Evolutionary conservation across 768 basidiomycete genomes (phyloP), one percentile per base, ranked within the genome.

Genomic region (Leccinum obscurum): DNA sequence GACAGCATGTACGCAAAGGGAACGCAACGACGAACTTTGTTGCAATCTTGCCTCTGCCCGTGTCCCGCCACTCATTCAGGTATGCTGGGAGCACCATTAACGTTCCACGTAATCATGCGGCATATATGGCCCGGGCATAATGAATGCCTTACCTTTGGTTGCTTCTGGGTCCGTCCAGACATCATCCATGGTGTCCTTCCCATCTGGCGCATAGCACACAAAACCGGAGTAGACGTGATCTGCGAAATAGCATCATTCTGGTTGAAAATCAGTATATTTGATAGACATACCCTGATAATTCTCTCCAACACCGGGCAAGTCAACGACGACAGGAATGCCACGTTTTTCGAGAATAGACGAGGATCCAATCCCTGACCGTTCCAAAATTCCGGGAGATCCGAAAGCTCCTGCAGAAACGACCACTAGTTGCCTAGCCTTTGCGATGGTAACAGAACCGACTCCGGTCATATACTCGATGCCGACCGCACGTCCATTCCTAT

Each of bases 341-440:
- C 54, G 4, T 32, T 20, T 39, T 15, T 44, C 10, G 3, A 62
- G 61, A 30, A 62, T 32, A 10, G 49, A 24, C 9, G 24, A 11
- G 2, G 58, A 37, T 1, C 58, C 61, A n/a, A 62, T 55, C 1
- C 61, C 61, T 11, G 61, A 62, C 32, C 61, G 54, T 46, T 62
- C 61, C 53, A 61, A 44, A 20, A 62, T 62, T 9, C 20, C 3
- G 2, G 61, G 58, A 11, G 61, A 62, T 22, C 53, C 61, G 4
- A 62, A 55, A 2, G 58, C 48, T 7, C 58, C 61, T 1, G 58
- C 61, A 10, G 58, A 59, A 34, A 60, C 26, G 13, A 60, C 41
- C 1, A 60, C 61, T 14, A 62, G 3, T 15, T 55, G 35, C 8
- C 7, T 50, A 5, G 61, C 61, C 39, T 8, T 55, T 3, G 50